Percentiles rank a stretch among this genome's conserved stretches.
phyloP scores from a whole-genome alignment of 129 eudicot genomes.

The Flaveria brownii region DNA sequence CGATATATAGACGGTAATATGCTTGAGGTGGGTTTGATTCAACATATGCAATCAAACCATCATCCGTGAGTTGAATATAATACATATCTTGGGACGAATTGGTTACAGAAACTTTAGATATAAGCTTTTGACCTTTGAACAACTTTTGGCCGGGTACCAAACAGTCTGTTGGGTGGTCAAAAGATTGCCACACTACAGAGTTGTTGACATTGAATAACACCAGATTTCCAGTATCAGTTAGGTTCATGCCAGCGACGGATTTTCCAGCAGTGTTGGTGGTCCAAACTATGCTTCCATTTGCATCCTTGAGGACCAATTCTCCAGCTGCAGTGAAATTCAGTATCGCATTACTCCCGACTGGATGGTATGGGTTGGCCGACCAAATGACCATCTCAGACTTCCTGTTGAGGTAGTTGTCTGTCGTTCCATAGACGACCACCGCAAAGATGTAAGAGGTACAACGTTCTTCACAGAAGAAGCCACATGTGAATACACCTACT shows the following conservation, averaged over 20 bases:
- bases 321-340: constrained; percentile 25
- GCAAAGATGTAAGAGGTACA: background rate
- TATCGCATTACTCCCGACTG: background rate
- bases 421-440: background rate
- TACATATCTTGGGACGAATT: constrained; percentile 27
- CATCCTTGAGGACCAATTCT: constrained; percentile 28
- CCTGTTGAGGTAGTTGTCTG: background rate
- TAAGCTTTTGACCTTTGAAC: constrained; percentile 30
- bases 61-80: background rate
- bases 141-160: constrained; percentile 29
- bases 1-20: background rate
- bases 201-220: constrained; percentile 11
- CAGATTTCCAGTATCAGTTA: constrained; percentile 28
- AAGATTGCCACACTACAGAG: constrained; percentile 40
- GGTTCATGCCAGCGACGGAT: constrained; percentile 26
- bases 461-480: constrained; percentile 7
- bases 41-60: constrained; percentile 16
- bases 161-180: constrained; percentile 42
- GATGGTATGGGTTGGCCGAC: constrained; percentile 29
- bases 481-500: constrained; percentile 7
- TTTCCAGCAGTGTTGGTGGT: constrained; percentile 33
- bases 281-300: constrained; percentile 33
- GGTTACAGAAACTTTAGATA: constrained; percentile 9
- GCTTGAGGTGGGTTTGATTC: constrained; percentile 28
- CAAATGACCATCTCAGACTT: background rate